These are phyloP conservation scores for Selaginella tamariscina DNA, from an alignment of 75 land plant genomes.

Conservation along the genomic window DNA sequence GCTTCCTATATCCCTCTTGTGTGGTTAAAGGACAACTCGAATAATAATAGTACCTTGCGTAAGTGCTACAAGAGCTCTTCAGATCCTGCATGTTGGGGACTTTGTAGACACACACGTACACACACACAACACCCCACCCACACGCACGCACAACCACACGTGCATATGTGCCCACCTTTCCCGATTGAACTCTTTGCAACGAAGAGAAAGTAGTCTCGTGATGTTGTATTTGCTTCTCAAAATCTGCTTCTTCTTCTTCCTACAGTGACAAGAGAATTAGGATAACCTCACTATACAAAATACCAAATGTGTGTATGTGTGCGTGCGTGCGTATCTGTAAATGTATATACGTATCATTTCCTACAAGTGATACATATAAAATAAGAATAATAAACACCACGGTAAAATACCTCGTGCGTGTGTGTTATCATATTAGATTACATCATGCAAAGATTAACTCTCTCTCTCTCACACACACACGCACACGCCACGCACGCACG, in stretches of 20 bases:
- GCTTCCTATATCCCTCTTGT: slow-evolving; percentile 15
- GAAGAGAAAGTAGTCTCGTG: not conserved
- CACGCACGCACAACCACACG: too few species aligned
- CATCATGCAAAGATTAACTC: too few species aligned
- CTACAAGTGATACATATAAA: too few species aligned
- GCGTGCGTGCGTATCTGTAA: too few species aligned
- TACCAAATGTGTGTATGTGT: not conserved
- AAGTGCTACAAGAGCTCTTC: slow-evolving; percentile 13
- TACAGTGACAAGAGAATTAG: not conserved
- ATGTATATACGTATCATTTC: too few species aligned
- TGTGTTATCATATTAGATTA: too few species aligned
- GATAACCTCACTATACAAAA: not conserved
- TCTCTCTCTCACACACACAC: too few species aligned
- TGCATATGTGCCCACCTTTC: slow-evolving; percentile 12
- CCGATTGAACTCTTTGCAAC: slow-evolving; percentile 1
- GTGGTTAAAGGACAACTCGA: slow-evolving; percentile 26
- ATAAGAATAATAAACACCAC: too few species aligned
- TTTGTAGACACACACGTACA: slow-evolving; percentile 6
- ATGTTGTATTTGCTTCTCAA: slow-evolving; percentile 1
- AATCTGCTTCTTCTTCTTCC: slow-evolving; percentile 29
- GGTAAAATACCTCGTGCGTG: too few species aligned
- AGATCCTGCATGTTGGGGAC: slow-evolving; percentile 11
- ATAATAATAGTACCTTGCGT: slow-evolving; percentile 23
- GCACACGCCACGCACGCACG: too few species aligned
- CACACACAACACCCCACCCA: too few species aligned